Evolutionary conservation across 176 grass and related monocot species (phyloP).

Genomic region (Cenchrus fungigraminus): DNA sequence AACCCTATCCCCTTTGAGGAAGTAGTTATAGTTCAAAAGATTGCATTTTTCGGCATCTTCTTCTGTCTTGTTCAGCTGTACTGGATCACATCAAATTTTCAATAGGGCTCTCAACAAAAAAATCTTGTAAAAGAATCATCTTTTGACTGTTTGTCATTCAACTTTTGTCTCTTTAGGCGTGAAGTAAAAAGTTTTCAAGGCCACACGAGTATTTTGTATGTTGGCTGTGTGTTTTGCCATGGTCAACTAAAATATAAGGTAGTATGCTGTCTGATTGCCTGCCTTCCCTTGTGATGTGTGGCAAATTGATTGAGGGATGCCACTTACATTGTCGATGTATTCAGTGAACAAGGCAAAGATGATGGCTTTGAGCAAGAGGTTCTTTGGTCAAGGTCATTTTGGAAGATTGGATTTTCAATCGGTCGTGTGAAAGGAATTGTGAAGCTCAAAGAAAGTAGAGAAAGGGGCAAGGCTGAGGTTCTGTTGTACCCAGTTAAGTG

Average conservation of each 20-base stretch:
- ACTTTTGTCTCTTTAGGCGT: neutral
- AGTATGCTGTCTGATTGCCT: neutral
- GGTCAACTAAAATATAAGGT: constrained; percentile 5
- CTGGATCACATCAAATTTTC: neutral
- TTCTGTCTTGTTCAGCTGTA: neutral
- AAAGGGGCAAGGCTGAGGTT: constrained; percentile 30
- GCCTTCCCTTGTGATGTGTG: neutral
- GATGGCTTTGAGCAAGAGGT: constrained; percentile 6
- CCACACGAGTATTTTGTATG: neutral
- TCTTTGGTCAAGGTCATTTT: constrained; percentile 25
- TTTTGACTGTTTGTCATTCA: neutral
- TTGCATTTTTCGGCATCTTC: neutral
- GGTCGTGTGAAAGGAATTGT: constrained; percentile 24
- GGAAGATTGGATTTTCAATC: constrained; percentile 23
- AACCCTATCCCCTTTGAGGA: neutral
- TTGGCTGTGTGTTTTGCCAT: neutral
- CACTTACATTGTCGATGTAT: neutral
- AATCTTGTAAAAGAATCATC: neutral
- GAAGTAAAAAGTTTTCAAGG: neutral
- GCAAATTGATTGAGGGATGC: constrained; percentile 26
- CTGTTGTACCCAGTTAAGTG: constrained; percentile 27
- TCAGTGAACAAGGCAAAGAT: constrained; percentile 10
- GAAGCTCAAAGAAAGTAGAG: constrained; percentile 28
- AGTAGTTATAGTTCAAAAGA: neutral
- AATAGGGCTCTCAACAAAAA: neutral